Conservation (phyloP, 2,329 filamentous ascomycete species). For the Samsoniella hepiali region DNA sequence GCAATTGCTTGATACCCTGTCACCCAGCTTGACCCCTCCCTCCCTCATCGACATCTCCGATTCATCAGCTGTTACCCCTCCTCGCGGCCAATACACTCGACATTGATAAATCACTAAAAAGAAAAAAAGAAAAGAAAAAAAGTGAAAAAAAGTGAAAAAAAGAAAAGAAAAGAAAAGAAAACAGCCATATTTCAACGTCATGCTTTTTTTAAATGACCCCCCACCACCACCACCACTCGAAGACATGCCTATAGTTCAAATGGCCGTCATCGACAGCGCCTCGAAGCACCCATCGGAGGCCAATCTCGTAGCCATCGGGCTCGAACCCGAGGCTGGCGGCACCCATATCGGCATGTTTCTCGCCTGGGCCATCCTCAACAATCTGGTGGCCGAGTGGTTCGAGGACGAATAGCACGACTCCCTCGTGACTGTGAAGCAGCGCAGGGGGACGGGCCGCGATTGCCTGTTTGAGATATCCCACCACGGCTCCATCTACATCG, state of each 20-base stretch:
- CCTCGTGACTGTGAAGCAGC: background rate
- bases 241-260: background rate
- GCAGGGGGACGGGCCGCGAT: background rate
- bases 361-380: background rate
- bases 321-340: background rate
- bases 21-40: background rate
- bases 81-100: background rate
- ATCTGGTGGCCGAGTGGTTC: background rate
- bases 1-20: slow-evolving; percentile 1
- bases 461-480: background rate
- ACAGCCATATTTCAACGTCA: too few relatives aligned
- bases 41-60: background rate
- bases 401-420: background rate
- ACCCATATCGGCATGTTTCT: slow-evolving; percentile 11
- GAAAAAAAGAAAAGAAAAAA: too few relatives aligned
- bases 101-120: background rate
- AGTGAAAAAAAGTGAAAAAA: too few relatives aligned
- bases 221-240: too few relatives aligned
- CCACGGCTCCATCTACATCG: background rate
- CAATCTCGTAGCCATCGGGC: background rate
- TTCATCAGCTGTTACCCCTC: background rate
- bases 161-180: too few relatives aligned
- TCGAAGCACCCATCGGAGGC: background rate
- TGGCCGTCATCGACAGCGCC: background rate
- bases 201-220: too few relatives aligned